These are phyloP conservation scores for Mariannaea elegans DNA, from an alignment of 2,329 filamentous ascomycete species.

Conservation along the genomic window DNA sequence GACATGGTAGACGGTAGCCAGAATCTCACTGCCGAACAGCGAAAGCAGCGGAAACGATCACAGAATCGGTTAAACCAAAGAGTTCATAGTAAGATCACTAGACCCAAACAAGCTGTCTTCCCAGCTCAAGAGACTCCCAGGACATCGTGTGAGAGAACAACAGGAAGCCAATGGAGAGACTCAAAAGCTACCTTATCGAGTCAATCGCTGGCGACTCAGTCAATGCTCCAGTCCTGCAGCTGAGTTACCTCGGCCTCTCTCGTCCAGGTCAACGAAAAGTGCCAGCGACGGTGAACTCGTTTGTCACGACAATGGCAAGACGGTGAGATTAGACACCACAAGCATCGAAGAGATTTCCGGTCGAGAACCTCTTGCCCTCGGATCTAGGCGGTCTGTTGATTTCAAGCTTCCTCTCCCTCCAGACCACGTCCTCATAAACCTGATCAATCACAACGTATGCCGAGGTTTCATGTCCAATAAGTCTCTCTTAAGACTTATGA, in stretches of 20 bases:
- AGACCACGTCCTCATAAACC: constrained; percentile 24
- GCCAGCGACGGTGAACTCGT: background rate
- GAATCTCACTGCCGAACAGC: background rate
- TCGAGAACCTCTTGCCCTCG: too few species aligned
- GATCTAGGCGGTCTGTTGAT: fast-evolving
- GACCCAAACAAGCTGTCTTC: background rate
- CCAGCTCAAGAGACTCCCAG: background rate
- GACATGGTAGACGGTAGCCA: background rate
- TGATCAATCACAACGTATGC: constrained; percentile 26
- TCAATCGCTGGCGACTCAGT: constrained; percentile 25
- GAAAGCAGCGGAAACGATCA: constrained; percentile 15
- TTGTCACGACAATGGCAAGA: background rate
- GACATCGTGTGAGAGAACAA: constrained; percentile 12
- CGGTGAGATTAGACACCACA: background rate
- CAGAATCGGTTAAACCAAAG: constrained; percentile 31
- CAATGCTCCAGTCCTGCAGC: background rate
- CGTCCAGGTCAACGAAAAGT: background rate
- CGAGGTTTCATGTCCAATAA: constrained; percentile 25
- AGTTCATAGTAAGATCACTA: constrained; percentile 21
- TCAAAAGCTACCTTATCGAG: constrained; percentile 11
- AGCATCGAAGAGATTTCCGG: too few species aligned
- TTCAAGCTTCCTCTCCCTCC: background rate
- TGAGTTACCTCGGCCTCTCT: too few species aligned
- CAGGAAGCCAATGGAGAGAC: background rate
- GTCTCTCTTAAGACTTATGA: background rate